Evolutionary conservation across 192 early-diverging fungal species (phyloP).

Genomic region (Chytriomyces sp.): DNA sequence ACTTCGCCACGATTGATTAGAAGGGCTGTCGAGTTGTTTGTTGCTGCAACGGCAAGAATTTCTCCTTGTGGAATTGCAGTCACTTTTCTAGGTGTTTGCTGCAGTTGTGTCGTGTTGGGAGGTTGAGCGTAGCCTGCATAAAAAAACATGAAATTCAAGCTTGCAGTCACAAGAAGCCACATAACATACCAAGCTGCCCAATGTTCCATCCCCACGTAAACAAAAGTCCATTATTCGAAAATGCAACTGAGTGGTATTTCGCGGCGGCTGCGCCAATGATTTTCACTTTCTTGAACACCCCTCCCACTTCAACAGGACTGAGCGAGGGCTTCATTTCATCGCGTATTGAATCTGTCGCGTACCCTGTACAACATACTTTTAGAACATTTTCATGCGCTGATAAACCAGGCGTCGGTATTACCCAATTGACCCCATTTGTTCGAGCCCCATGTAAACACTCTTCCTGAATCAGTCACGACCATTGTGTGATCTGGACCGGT

Average conservation of each 20-base stretch:
- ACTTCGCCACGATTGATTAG: constrained; percentile 63
- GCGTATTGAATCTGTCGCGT: constrained; percentile 45
- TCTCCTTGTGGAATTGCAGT: constrained; percentile 56
- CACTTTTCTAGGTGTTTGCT: constrained; percentile 66
- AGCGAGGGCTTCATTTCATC: constrained; percentile 43
- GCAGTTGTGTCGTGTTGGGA: constrained; percentile 36
- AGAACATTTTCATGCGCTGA: constrained; percentile 4
- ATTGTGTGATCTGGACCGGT: constrained; percentile 76
- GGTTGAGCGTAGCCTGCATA: constrained; percentile 38
- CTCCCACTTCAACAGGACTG: constrained; percentile 60
- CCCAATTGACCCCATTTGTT: constrained; percentile 73
- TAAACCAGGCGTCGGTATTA: constrained; percentile 14
- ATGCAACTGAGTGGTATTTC: constrained; percentile 68
- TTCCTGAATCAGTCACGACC: constrained; percentile 59
- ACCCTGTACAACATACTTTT: constrained; percentile 11
- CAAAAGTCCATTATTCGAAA: constrained; percentile 61
- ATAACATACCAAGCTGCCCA: constrained; percentile 70
- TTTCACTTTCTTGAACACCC: constrained; percentile 55
- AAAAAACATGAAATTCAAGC: neutral
- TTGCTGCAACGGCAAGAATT: constrained; percentile 64
- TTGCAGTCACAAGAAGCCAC: neutral
- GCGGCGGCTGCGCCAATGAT: constrained; percentile 70
- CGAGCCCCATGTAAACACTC: constrained; percentile 69
- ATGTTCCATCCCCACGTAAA: constrained; percentile 75
- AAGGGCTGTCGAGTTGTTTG: constrained; percentile 71